Conservation (phyloP, 2,329 filamentous ascomycete genomes). For the Xylariaceae sp. region DNA sequence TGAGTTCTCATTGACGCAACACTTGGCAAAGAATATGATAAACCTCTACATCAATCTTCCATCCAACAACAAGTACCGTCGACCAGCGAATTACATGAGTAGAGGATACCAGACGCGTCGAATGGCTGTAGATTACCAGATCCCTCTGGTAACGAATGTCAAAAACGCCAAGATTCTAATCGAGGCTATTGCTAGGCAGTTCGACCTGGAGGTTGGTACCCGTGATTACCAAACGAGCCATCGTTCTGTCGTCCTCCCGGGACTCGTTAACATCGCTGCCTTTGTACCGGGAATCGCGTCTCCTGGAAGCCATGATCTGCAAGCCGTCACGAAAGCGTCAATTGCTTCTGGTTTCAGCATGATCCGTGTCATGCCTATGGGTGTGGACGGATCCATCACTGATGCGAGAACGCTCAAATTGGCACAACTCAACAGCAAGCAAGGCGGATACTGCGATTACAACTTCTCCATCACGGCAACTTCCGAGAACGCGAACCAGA, state of each 20-base stretch:
- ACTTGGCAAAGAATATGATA: slow-evolving; percentile 95
- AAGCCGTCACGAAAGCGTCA: slow-evolving; percentile 65
- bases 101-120: slow-evolving; percentile 93
- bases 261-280: slow-evolving; percentile 71
- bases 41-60: slow-evolving; percentile 98
- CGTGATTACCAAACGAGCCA: slow-evolving; percentile 92
- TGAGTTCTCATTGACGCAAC: slow-evolving; percentile 94
- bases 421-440: slow-evolving; percentile 65
- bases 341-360: slow-evolving; percentile 72
- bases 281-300: slow-evolving; percentile 70
- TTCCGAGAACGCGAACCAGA: slow-evolving; percentile 66
- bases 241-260: slow-evolving; percentile 65
- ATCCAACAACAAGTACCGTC: slow-evolving; percentile 95
- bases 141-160: slow-evolving; percentile 94
- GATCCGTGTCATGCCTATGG: slow-evolving; percentile 73
- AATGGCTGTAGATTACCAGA: slow-evolving; percentile 97
- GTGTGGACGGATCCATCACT: slow-evolving; percentile 65
- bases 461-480: slow-evolving; percentile 75
- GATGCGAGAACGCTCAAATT: slow-evolving; percentile 65
- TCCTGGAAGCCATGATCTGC: slow-evolving; percentile 60
- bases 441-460: slow-evolving; percentile 67
- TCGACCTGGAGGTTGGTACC: slow-evolving; percentile 73
- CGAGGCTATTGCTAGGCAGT: slow-evolving; percentile 87
- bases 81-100: slow-evolving; percentile 97
- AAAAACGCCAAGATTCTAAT: slow-evolving; percentile 98